Conservation (phyloP, 78 protist genomes). For the Monosiga brevicollis region DNA sequence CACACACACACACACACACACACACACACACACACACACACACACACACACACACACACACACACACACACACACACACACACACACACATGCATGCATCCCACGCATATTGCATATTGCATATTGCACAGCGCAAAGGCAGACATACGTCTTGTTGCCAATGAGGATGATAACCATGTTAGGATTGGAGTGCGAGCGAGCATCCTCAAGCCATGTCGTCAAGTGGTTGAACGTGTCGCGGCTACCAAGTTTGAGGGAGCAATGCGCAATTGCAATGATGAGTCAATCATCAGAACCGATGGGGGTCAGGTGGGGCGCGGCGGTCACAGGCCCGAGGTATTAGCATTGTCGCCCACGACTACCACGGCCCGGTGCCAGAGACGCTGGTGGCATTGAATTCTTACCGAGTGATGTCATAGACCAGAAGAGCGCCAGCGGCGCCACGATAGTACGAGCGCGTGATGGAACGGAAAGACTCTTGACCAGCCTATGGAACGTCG, state of each 20-base stretch:
- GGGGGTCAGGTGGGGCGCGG: too few relatives aligned
- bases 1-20: not conserved
- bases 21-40: not conserved
- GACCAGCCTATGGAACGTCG: conserved; percentile 76
- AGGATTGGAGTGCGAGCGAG: conserved; percentile 66
- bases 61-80: not conserved
- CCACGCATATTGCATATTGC: too few relatives aligned
- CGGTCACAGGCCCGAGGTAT: too few relatives aligned
- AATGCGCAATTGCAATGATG: not conserved
- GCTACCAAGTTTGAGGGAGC: conserved; percentile 13
- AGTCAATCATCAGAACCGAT: conserved; percentile 1
- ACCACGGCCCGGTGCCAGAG: too few relatives aligned
- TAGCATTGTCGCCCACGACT: too few relatives aligned
- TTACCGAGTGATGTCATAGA: conserved; percentile 47
- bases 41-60: not conserved
- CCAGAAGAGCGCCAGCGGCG: conserved; percentile 74
- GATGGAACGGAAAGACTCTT: conserved; percentile 93
- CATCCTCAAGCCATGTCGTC: conserved; percentile 75
- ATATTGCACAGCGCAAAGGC: too few relatives aligned
- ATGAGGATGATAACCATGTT: conserved; percentile 88
- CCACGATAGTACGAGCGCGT: conserved; percentile 97
- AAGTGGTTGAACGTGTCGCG: conserved; percentile 93
- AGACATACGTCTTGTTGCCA: conserved; percentile 76
- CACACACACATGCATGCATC: not conserved
- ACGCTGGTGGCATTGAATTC: too few relatives aligned